phyloP scores from a whole-genome alignment of 805 yeast genomes.

The Candida suzukii region DNA sequence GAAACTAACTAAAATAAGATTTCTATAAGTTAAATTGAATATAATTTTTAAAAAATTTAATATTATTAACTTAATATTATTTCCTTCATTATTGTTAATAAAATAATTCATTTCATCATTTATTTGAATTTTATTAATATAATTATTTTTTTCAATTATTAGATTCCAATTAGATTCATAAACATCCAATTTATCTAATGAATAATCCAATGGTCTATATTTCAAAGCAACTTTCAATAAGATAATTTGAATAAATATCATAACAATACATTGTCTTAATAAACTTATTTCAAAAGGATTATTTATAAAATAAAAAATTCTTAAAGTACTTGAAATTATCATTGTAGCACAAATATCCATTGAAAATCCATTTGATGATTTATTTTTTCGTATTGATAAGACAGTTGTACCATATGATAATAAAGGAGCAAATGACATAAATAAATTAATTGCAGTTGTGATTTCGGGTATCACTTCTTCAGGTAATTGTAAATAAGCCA shows the following conservation, averaged over 20 bases:
- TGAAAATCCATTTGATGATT: constrained; percentile 75
- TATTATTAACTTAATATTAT: not conserved
- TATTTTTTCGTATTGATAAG: constrained; percentile 51
- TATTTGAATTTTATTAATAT: constrained; percentile 6
- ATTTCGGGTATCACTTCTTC: not conserved
- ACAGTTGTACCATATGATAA: constrained; percentile 85
- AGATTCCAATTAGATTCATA: constrained; percentile 21
- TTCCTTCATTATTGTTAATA: constrained; percentile 1
- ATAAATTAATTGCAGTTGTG: not conserved
- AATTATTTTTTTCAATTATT: constrained; percentile 23
- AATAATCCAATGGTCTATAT: constrained; percentile 43
- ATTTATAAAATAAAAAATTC: constrained; percentile 71
- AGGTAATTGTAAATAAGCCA: constrained; percentile 1
- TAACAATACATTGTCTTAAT: constrained; percentile 72
- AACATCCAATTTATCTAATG: constrained; percentile 28
- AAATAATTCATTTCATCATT: constrained; percentile 8
- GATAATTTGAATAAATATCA: constrained; percentile 72
- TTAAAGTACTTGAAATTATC: constrained; percentile 66
- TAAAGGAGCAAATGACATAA: constrained; percentile 76
- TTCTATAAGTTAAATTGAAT: constrained; percentile 10
- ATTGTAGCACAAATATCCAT: constrained; percentile 91
- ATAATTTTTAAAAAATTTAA: constrained; percentile 8
- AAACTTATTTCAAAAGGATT: constrained; percentile 78
- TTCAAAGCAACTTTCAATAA: constrained; percentile 56
- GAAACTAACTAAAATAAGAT: constrained; percentile 6